phyloP scores from a whole-genome alignment of 176 grass and related monocot species.

The Oryza coarctata region DNA sequence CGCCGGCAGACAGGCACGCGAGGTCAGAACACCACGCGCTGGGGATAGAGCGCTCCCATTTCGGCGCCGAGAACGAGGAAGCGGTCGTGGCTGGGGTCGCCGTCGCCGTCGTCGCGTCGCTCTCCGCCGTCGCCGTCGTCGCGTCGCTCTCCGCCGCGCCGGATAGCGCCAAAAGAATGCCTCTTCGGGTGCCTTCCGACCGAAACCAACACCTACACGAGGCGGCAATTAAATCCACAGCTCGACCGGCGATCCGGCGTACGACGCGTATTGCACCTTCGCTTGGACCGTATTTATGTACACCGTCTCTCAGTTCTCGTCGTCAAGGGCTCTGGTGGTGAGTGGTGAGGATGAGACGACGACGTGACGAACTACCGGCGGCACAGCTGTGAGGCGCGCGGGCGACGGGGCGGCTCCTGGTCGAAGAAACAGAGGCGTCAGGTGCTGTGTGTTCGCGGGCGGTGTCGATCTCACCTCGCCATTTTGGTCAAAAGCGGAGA shows the following conservation, averaged over 20 bases:
- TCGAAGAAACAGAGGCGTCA: neutral
- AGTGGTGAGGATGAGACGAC: neutral
- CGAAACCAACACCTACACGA: neutral
- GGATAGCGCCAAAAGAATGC: constrained; percentile 14
- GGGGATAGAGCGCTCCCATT: neutral
- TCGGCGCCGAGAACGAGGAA: constrained; percentile 30
- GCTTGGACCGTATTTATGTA: constrained; percentile 4
- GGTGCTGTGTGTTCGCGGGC: neutral
- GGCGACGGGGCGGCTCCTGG: neutral
- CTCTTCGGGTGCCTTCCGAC: neutral
- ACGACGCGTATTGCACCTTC: neutral
- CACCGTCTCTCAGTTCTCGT: neutral
- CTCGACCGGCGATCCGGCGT: neutral
- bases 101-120: constrained; percentile 10
- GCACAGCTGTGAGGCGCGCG: constrained; percentile 24
- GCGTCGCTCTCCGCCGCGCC: constrained; percentile 21
- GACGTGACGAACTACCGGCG: neutral
- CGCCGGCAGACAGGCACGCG: neutral
- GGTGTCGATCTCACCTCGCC: constrained; percentile 11
- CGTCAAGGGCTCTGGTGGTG: neutral
- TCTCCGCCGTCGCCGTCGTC: too few relatives aligned
- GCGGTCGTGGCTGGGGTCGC: constrained; percentile 23
- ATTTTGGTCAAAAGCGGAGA: constrained; percentile 5
- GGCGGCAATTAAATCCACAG: too few relatives aligned
- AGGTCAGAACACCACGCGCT: neutral